Conservation (phyloP, 2,329 filamentous ascomycete species). For the Ceratocystis cacaofunesta region DNA sequence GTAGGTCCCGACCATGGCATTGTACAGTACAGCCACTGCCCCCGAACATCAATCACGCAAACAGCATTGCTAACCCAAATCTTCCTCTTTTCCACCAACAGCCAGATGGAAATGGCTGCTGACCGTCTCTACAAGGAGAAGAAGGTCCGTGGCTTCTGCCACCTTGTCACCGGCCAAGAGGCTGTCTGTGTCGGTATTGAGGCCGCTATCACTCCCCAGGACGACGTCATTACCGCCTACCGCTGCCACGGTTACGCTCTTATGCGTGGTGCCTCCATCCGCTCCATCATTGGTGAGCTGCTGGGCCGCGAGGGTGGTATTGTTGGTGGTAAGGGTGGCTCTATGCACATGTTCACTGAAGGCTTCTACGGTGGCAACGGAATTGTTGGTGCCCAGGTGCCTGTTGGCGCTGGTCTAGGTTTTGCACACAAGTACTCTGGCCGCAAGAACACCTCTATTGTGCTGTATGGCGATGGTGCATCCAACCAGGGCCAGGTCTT, state of each 20-base stretch:
- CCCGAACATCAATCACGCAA: neutral
- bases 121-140: conserved; percentile 99
- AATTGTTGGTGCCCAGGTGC: conserved; percentile 96
- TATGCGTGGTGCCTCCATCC: conserved; percentile 84
- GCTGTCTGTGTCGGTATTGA: conserved; percentile 95
- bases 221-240: conserved; percentile 96
- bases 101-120: conserved; percentile 99
- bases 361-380: conserved; percentile 98
- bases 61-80: neutral
- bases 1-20: conserved; percentile 33
- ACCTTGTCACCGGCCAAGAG: conserved; percentile 94
- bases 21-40: neutral
- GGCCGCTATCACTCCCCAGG: conserved; percentile 77
- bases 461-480: conserved; percentile 94
- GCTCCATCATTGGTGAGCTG: conserved; percentile 90
- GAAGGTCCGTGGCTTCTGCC: conserved; percentile 99
- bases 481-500: conserved; percentile 99
- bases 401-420: conserved; percentile 87
- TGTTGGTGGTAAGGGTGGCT: conserved; percentile 95
- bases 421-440: conserved; percentile 93
- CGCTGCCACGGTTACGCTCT: conserved; percentile 96
- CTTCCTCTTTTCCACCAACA: conserved; percentile 26
- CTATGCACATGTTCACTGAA: conserved; percentile 99
- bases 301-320: conserved; percentile 92
- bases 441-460: conserved; percentile 71